These are phyloP conservation scores for Lasiosphaeriaceae sp. DNA, from an alignment of 495 filamentous ascomycete genomes.

Conservation along the genomic window DNA sequence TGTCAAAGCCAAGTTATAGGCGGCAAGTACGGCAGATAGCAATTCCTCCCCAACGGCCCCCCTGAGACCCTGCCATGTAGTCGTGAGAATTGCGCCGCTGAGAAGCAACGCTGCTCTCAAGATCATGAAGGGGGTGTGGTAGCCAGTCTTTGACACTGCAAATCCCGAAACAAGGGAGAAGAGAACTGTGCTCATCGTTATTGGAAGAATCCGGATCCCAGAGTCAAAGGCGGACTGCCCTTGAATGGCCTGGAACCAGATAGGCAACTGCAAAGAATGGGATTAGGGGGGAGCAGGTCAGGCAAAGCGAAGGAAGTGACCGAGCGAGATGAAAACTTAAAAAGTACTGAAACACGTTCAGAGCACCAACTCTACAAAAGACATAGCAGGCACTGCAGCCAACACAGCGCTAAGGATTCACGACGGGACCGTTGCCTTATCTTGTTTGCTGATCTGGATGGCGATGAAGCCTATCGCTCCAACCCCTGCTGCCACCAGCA, in stretches of 20 bases:
- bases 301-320: background rate
- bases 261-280: constrained; percentile 1
- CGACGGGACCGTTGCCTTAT: constrained; percentile 50
- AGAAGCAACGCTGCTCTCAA: no score
- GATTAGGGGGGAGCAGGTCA: background rate
- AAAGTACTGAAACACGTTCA: background rate
- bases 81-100: no score
- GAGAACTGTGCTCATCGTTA: constrained; percentile 55
- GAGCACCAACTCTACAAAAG: constrained; percentile 40
- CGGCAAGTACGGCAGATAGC: no score
- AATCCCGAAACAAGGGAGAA: constrained; percentile 48
- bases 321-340: background rate
- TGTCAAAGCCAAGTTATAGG: no score
- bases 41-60: no score
- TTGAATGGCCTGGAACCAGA: constrained; percentile 72
- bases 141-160: constrained; percentile 3
- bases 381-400: constrained; percentile 44
- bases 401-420: constrained; percentile 60
- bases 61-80: no score
- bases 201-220: constrained; percentile 63
- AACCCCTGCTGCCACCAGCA: constrained; percentile 48
- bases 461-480: constrained; percentile 39
- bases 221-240: constrained; percentile 53
- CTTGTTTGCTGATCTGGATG: constrained; percentile 13
- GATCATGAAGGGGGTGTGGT: constrained; percentile 51